Percentiles rank a stretch among this genome's conserved stretches.
These are phyloP conservation scores for Dactylellina leptospora DNA, from an alignment of 2,329 filamentous ascomycete species.

Conservation along the genomic window DNA sequence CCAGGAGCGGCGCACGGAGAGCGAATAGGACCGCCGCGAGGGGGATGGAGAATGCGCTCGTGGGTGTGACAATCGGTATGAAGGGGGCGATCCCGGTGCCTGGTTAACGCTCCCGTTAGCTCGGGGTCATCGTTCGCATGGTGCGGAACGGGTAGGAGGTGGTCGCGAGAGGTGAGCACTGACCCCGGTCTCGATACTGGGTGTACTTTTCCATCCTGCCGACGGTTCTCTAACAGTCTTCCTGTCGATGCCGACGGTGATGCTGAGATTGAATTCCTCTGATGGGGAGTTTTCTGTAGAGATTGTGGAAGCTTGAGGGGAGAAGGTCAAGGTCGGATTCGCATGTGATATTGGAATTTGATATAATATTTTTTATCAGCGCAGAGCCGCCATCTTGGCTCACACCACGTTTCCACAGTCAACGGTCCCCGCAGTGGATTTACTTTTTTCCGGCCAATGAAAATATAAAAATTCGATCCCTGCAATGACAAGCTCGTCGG, in stretches of 20 bases:
- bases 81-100: constrained; percentile 97
- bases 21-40: constrained; percentile 77
- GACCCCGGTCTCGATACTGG: constrained; percentile 88
- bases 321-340: constrained; percentile 6
- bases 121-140: too few species aligned
- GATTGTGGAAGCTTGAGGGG: not conserved
- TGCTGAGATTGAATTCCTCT: not conserved
- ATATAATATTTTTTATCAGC: constrained; percentile 8
- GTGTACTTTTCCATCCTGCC: constrained; percentile 87
- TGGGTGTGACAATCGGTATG: constrained; percentile 77
- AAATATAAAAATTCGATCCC: constrained; percentile 1
- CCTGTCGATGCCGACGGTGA: not conserved
- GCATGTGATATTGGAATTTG: constrained; percentile 54
- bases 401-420: constrained; percentile 43
- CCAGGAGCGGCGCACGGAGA: constrained; percentile 79
- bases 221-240: constrained; percentile 1
- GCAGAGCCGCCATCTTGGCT: constrained; percentile 44
- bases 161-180: constrained; percentile 57
- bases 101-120: constrained; percentile 61
- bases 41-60: constrained; percentile 70
- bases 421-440: constrained; percentile 16
- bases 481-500: constrained; percentile 21
- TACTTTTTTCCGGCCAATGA: constrained; percentile 44
- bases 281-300: not conserved
- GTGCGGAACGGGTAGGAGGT: too few species aligned